Conservation (phyloP, 83 land plant genomes). For the Picea abies region DNA sequence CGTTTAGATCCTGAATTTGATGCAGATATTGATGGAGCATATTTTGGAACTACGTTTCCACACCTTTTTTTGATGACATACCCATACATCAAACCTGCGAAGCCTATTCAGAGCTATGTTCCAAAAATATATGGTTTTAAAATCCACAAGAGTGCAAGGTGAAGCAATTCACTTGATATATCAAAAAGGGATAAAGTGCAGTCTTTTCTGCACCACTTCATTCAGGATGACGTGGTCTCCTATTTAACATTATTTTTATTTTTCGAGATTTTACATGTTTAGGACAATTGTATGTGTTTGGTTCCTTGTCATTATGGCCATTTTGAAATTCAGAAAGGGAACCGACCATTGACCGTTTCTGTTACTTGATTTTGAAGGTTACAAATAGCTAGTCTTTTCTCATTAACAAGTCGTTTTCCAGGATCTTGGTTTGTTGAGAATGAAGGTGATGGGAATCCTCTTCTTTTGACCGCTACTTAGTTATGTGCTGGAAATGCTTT, state of each 20-base stretch:
- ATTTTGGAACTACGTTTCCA: conserved; percentile 58
- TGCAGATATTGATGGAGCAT: conserved; percentile 60
- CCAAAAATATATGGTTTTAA: conserved; percentile 66
- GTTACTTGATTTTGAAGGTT: background rate
- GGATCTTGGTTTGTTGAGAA: background rate
- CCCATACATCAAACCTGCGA: conserved; percentile 45
- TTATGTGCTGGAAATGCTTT: background rate
- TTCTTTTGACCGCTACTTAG: background rate
- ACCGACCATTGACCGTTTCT: background rate
- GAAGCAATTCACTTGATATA: background rate
- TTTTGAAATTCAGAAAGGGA: conserved; percentile 3
- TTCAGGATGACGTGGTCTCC: background rate
- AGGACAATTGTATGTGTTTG: background rate
- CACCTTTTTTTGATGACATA: conserved; percentile 63
- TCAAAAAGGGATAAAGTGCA: conserved; percentile 1
- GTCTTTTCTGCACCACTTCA: background rate
- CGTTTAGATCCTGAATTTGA: conserved; percentile 6
- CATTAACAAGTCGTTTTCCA: background rate
- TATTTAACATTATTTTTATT: conserved; percentile 8
- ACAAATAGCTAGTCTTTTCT: background rate
- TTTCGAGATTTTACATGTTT: background rate
- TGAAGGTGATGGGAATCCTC: background rate
- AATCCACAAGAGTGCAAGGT: conserved; percentile 44
- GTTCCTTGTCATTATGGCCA: conserved; percentile 7
- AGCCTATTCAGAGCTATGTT: conserved; percentile 46